Evolutionary conservation across 129 eudicot species (phyloP), one percentile per base, ranked within the genome.

Genomic region (Centella asiatica): DNA sequence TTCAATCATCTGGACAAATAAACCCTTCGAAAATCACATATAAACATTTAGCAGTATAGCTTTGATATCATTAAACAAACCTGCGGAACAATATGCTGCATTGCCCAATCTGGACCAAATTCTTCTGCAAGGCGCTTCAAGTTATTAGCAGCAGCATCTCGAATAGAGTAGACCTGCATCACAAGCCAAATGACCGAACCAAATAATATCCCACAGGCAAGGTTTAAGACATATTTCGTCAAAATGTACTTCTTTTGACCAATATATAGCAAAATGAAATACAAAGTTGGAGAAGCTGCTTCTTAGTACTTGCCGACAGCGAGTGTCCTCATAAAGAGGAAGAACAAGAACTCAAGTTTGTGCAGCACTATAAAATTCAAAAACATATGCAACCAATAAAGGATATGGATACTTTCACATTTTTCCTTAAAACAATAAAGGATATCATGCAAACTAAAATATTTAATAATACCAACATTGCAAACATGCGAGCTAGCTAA

Each of bases 91-190:
- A 93, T 93, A 69, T 93, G 99, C 83, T 93, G 92, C 96, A 93
- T 93, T 44, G 99, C 92, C 99, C 99, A 93, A 63, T 93, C 99
- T 15, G 99, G 95, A 56, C 99, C 96, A 34, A 93, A 93, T 75
- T 93, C 99, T 75, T 93, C 99, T 8, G 99, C 99, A 64, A 93
- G 86, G 23, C 99, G 99, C 64, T 93, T 93, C 64, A 93, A 45
- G 76, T 93, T 93, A 80, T 85, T 93, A 27, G 99, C 96, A 65
- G 99, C 99, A 61, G 99, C 99, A 77, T 93, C 99, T 68, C 99
- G 78, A 69, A 93, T 93, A 20, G 99, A 93, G 78, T 93, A 85
- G 36, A 93, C 99, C 99, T 93, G 77, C 68, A 74, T 4, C 66
- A 71, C 19, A 60, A 18, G 53, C 59, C 47, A 18, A 37, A 62